Base-by-base conservation (phyloP, 2,329 filamentous ascomycete genomes). In the Fusarium torreyae region DNA sequence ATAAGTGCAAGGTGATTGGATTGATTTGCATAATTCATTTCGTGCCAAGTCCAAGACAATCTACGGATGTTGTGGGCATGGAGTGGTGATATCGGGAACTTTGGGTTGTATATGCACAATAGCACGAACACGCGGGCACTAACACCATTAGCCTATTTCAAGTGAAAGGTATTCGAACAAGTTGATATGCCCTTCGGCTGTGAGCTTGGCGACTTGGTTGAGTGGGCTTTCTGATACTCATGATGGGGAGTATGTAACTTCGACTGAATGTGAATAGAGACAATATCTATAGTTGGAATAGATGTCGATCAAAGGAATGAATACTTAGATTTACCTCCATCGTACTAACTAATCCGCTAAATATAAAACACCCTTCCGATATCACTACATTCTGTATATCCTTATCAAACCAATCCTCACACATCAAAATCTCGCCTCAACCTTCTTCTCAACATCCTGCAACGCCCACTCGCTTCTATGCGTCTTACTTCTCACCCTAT, bases 381-480 rank as follows among this genome's bases (percentile, higher is more conserved):
- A 11, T 31, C 28, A 31, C 5, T 13, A 31, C 28, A 31, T 11
- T 31, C 28, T 31, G 28, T 31, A 31, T 13, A 13, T 13, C 13
- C 5, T 15, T 18, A 42, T 24, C 26, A 18, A 10, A 6, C 9
- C 38, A 34, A 36, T 15, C 5, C 15, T 6, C 28, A 34, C 28
- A 31, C 18, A 7, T 34, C 17, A 81, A 48, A 81, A 81, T 63
- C 78, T 72, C 46, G 80, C 73, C 74, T 79, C 74, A n/a, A 82
- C 79, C 77, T 81, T 82, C 24, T 79, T 66, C 74, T 78, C 72
- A 26, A 79, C 80, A 51, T 97, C 93, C 76, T 91, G 88, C 81
- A 97, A 74, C 48, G 94, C 94, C 90, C 91, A 97, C 20, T 89
- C 89, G 76, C 87, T 91, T 46, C 79, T 79, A 73, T 84, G 79